phyloP scores from a whole-genome alignment of 2,329 filamentous ascomycete species.

The Ophiognomonia clavigignenti-juglandacearum region DNA sequence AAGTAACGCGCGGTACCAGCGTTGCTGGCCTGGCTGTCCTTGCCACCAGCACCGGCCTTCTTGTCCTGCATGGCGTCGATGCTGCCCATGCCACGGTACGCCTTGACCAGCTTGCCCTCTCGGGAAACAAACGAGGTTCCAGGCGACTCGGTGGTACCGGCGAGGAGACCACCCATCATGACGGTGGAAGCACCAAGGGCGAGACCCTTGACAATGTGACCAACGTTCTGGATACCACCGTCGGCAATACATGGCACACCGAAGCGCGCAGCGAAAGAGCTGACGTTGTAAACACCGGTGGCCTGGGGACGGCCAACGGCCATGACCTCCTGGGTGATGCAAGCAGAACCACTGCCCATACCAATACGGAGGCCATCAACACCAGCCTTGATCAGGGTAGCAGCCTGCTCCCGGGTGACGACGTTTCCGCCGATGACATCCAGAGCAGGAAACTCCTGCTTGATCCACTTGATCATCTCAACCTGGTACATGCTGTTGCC shows the following conservation, averaged over 20 bases:
- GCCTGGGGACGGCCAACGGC: slow-evolving; percentile 95
- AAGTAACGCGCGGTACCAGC: slow-evolving; percentile 98
- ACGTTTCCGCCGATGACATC: slow-evolving; percentile 99
- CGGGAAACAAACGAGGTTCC: slow-evolving; percentile 94
- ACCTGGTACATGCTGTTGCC: slow-evolving; percentile 99
- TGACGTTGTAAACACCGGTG: slow-evolving; percentile 85
- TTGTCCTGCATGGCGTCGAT: slow-evolving; percentile 99
- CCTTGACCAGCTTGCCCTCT: slow-evolving; percentile 97
- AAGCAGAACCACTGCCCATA: slow-evolving; percentile 97
- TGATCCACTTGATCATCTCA: slow-evolving; percentile 96
- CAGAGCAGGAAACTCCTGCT: slow-evolving; percentile 75
- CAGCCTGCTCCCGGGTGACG: slow-evolving; percentile 94
- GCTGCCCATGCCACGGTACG: slow-evolving; percentile 97
- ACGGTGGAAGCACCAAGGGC: slow-evolving; percentile 90
- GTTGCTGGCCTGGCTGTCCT: slow-evolving; percentile 75
- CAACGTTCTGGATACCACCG: slow-evolving; percentile 96
- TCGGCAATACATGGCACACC: slow-evolving; percentile 98
- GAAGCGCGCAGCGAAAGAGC: slow-evolving; percentile 83
- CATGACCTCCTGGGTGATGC: slow-evolving; percentile 99
- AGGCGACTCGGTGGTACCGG: slow-evolving; percentile 94
- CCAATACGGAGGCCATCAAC: slow-evolving; percentile 96
- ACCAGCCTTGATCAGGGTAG: slow-evolving; percentile 84
- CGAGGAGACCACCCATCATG: slow-evolving; percentile 99
- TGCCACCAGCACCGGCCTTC: slow-evolving; percentile 75
- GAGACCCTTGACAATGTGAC: slow-evolving; percentile 97